Evolutionary conservation across 768 basidiomycete genomes (phyloP).

Genomic region (Naganishia vaughanmartiniae): DNA sequence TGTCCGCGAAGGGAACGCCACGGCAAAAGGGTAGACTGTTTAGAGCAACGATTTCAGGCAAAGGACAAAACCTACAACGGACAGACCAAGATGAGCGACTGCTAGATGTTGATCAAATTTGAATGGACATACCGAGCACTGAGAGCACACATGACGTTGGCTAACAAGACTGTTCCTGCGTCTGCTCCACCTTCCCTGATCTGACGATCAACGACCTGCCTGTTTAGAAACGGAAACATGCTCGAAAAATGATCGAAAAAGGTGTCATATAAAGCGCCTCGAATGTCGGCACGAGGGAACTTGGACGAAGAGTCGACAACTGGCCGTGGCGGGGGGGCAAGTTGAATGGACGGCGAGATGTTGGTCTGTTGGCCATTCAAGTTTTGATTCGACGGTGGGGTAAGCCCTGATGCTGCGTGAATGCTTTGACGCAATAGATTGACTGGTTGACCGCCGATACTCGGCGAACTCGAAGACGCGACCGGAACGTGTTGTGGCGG

Average conservation of each 20-base stretch:
- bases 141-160: conserved; percentile 23
- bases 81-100: background rate
- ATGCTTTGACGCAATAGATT: conserved; percentile 16
- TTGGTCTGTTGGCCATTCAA: background rate
- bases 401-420: conserved; percentile 5
- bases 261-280: conserved; percentile 8
- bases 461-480: conserved; percentile 2
- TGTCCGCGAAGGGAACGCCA: conserved; percentile 23
- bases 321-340: background rate
- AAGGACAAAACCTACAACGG: conserved; percentile 8
- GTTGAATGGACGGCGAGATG: conserved; percentile 1
- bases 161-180: conserved; percentile 24
- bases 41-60: conserved; percentile 22
- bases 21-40: conserved; percentile 23
- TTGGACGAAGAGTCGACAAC: conserved; percentile 20
- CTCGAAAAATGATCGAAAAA: conserved; percentile 25
- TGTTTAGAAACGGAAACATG: conserved; percentile 24
- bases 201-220: conserved; percentile 13
- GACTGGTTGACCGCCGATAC: background rate
- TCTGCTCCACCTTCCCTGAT: conserved; percentile 13
- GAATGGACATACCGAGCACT: conserved; percentile 14
- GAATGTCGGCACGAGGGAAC: conserved; percentile 21
- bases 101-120: background rate
- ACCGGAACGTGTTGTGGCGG: conserved; percentile 13
- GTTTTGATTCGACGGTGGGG: conserved; percentile 5